Evolutionary conservation across 495 filamentous ascomycete genomes (phyloP), one percentile per base, ranked within the genome.

Genomic region (Aspergillus nanangensis): DNA sequence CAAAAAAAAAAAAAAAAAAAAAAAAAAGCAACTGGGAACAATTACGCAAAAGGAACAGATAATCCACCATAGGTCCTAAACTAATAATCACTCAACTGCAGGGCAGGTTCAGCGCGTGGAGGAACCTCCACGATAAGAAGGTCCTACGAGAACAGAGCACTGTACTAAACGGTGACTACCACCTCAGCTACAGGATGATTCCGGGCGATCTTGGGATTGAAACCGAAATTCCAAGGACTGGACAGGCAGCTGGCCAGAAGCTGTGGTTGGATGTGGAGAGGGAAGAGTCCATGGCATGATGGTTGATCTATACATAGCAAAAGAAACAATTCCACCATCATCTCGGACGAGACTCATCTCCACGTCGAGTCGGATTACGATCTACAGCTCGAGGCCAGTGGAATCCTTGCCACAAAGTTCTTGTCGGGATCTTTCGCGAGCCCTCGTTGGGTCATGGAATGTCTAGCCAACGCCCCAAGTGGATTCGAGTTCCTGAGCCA

Each of bases 401-500:
- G n/a, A 17, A 36, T 36, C 33, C 37, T 22, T 22, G 18, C 7
- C 25, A 11, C 25, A 11, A 21, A 22, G 9, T 10, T 21, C 22
- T 18, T 13, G 4, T 21, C 37, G 37, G 37, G 37, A 13, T 39
- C 21, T 21, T 24, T 39, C 37, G 18, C 13, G 37, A 19, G 15
- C 11, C 23, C 25, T 13, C 21, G 40, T 42, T 10, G 20, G 21
- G 21, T 14, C 21, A 27, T 17, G 3, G 5, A 44, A 37, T 14
- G 43, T 23, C 43, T 45, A 27, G 43, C 19, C 43, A 35, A 25
- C 20, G 21, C 32, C 31, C 31, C 20, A 45, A 37, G 43, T 45
- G 43, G 43, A 45, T 38, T 36, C 33, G 10, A 45, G 43, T 45
- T 45, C 43, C 43, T 45, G 43, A 45, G 22, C 43, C 43, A 45